Evolutionary conservation across 331 rosid species (phyloP), one percentile per base, ranked within the genome.

Genomic region (Saraca asoca): DNA sequence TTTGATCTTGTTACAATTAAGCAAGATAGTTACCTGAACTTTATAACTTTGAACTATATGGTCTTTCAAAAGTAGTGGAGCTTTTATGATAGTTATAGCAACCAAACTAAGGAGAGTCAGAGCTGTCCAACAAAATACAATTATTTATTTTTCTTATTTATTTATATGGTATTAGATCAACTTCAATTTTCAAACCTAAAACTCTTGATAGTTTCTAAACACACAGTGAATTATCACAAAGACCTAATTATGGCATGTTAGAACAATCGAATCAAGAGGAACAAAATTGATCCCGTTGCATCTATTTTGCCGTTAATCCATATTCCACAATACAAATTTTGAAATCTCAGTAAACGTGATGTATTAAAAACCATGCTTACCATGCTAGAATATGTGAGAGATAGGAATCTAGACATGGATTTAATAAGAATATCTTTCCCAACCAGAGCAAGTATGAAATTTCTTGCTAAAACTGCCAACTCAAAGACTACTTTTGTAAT

Each of bases 391-490:
- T 57, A 10, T 20, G 65, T 69, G 41, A 48, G 60, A 74, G 64
- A 53, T 69, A 83, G 84, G 59, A 75, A 69, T 56, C 65, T 77
- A 53, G 86, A 61, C 85, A 80, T 61, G 56, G 46, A 65, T 54
- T 84, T 72, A 20, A 35, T 35, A 76, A 73, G 83, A 81, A 51
- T 34, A 13, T 70, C 62, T 18, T 68, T 41, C 61, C 69, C 75
- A 52, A 79, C 56, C 35, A 82, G 77, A 60, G 69, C 69, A 18
- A 51, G 65, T 33, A 78, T 29, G 63, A 87, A 85, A 68, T 62
- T 74, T 57, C 72, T 75, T 54, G 75, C 83, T 64, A 73, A 70
- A 77, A 77, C 76, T 76, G 95, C 98, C 72, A 93, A 84, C 7
- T 68, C 56, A 45, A 86, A 38, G 65, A 93, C 90, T 64, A 75